These are phyloP conservation scores for Phaeosphaeriaceae sp. DNA, from an alignment of 2,329 filamentous ascomycete species.

Conservation along the genomic window DNA sequence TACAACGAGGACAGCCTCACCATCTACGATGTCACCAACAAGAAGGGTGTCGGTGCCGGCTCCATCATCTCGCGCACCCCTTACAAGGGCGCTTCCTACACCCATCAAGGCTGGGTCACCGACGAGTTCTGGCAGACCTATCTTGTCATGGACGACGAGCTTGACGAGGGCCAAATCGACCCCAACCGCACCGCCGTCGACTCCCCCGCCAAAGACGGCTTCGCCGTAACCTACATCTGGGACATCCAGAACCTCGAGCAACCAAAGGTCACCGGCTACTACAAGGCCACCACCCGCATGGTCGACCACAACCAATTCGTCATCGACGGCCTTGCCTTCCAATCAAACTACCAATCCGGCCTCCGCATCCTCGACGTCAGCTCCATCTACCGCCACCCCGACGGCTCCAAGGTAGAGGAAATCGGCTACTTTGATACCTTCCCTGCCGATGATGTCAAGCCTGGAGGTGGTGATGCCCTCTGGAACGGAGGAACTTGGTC, in stretches of 20 bases:
- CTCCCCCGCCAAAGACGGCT: constrained; percentile 41
- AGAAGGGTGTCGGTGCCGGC: constrained; percentile 61
- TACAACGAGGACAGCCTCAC: constrained; percentile 63
- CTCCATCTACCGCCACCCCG: constrained; percentile 46
- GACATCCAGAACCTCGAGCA: constrained; percentile 46
- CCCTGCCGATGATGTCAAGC: constrained; percentile 47
- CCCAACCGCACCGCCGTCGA: constrained; percentile 30
- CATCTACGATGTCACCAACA: constrained; percentile 60
- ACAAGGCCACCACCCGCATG: constrained; percentile 47
- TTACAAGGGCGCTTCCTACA: constrained; percentile 62
- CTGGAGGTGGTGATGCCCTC: constrained; percentile 44
- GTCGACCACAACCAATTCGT: constrained; percentile 58
- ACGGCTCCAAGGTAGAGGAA: constrained; percentile 49
- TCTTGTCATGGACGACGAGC: constrained; percentile 47
- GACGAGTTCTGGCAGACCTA: constrained; percentile 45
- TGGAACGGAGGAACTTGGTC: constrained; percentile 54
- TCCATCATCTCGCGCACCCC: constrained; percentile 62
- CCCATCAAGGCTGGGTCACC: constrained; percentile 65
- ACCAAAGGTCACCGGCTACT: constrained; percentile 50
- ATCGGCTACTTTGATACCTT: constrained; percentile 53
- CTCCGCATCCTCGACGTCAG: constrained; percentile 52
- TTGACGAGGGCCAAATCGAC: constrained; percentile 46
- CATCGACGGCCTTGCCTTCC: constrained; percentile 49
- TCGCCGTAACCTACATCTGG: constrained; percentile 46
- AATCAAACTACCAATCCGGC: constrained; percentile 54